Evolutionary conservation across 257 asterid species (phyloP), one percentile per base, ranked within the genome.

Genomic region (Parsonsia alboflavescens): DNA sequence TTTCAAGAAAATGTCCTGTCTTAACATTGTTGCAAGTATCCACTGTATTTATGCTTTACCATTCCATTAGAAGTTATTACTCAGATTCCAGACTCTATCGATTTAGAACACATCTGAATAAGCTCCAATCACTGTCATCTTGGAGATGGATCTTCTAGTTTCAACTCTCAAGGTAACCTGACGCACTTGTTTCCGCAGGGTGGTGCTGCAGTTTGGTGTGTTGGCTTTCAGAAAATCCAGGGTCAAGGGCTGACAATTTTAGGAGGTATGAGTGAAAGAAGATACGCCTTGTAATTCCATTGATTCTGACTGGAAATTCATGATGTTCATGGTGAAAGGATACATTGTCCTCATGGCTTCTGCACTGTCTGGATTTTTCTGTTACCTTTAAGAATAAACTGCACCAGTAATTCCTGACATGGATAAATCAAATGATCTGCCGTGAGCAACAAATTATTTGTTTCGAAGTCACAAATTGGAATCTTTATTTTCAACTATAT

Each of bases 171-270:
- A 11, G 6, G 65, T 71, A 33, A 79, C 53, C 54, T 80, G 36
- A 11, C 53, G 2, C 36, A 9, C 21, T 80, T 44, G 36, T 46
- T 64, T 71, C 36, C 78, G 87, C 83, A 95, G 99, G 89, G 88
- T 52, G 98, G 96, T 70, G 92, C 88, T 76, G 90, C 97, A 66
- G 97, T 88, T 57, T 95, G 99, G 99, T 95, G 99, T 81, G 89
- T 95, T 57, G 99, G 99, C 72, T 77, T 95, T 77, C 99, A 95
- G 86, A 89, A 89, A 84, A 74, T 89, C 80, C 85, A 81, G 78
- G 96, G 94, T 50, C 96, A 89, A 81, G 90, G 93, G 61, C 73
- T 92, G 63, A 92, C 97, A 33, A 95, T 92, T 75, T 84, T 95
- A 79, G 99, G 99, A 87, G 99, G 98, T 94, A 89, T 22, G 71